Base-by-base conservation (phyloP, 495 filamentous ascomycete genomes). In the Bacidia rubella region DNA sequence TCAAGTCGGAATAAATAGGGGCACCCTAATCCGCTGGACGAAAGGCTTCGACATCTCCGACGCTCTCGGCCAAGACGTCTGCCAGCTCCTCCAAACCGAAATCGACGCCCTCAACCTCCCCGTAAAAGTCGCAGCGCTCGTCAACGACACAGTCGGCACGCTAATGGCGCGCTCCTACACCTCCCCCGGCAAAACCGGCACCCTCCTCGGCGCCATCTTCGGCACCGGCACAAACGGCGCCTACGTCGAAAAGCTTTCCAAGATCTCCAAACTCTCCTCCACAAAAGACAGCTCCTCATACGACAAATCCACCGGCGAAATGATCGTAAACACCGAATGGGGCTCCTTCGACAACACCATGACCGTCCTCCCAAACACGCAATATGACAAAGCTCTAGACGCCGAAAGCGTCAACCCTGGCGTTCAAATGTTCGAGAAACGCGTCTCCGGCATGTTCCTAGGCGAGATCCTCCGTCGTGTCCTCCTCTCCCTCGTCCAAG, bases 281-380 rank as follows among this genome's bases (percentile, higher is more conserved):
- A 70, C 71, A 43, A 64, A 73, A 47, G n/a, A n/a, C n/a, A n/a
- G 7, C 29, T 35, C 29, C 29, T 35, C 29, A 20, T 93, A 85
- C 58, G 88, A 97, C 66, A 78, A 76, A 44, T 80, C 78, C 2
- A 93, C 90, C 0, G 88, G 89, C 19, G 78, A 90, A 51, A 98
- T 98, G 92, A 87, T 98, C 51, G 79, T 98, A 65, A 98, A 98
- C 67, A 90, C 87, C 2, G 92, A 98, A 70, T 98, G 92, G 92
- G 92, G 92, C 50, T 93, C 86, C 53, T 98, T 98, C 61, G 92
- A 98, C 69, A 98, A 97, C 71, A 76, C 83, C 56, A 75, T 97
- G 57, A 82, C 76, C 54, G 83, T 92, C 44, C 74, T 97, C 42
- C 92, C 93, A 17, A 83, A 79, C 62, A 97, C 92, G 0, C 66